Conservation (phyloP, 2,329 filamentous ascomycete genomes). For the Epichloe aotearoae region DNA sequence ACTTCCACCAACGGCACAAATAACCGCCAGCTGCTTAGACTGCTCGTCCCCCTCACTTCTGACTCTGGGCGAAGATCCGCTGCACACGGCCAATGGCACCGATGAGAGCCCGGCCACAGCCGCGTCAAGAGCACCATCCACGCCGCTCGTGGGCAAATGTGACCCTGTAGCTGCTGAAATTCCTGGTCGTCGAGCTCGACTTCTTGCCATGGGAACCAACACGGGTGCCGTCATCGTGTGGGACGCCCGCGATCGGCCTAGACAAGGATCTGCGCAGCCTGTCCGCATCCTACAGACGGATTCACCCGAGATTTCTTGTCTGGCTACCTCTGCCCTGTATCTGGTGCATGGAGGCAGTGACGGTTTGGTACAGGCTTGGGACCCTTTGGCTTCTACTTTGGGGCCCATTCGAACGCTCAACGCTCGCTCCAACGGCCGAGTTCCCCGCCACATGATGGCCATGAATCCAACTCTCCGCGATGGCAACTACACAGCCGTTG, state of each 20-base stretch:
- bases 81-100: conserved; percentile 33
- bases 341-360: conserved; percentile 90
- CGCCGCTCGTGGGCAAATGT: conserved; percentile 14
- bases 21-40: conserved; percentile 63
- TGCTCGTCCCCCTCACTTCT: conserved; percentile 58
- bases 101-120: conserved; percentile 32
- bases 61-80: conserved; percentile 65
- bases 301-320: conserved; percentile 71
- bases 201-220: conserved; percentile 70
- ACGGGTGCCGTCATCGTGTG: conserved; percentile 68
- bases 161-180: conserved; percentile 41
- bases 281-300: conserved; percentile 79
- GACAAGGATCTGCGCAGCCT: conserved; percentile 42
- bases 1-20: conserved; percentile 40
- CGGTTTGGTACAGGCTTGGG: conserved; percentile 91
- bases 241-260: conserved; percentile 57
- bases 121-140: conserved; percentile 4
- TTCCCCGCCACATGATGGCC: conserved; percentile 55
- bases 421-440: conserved; percentile 67
- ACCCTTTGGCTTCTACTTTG: conserved; percentile 70
- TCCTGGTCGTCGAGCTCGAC: conserved; percentile 70
- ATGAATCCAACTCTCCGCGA: conserved; percentile 46
- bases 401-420: conserved; percentile 78
- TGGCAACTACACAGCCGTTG: conserved; percentile 67
- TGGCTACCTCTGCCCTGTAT: conserved; percentile 76